Evolutionary conservation across 176 grass and related monocot species (phyloP).

Genomic region (Aegilops bicornis): DNA sequence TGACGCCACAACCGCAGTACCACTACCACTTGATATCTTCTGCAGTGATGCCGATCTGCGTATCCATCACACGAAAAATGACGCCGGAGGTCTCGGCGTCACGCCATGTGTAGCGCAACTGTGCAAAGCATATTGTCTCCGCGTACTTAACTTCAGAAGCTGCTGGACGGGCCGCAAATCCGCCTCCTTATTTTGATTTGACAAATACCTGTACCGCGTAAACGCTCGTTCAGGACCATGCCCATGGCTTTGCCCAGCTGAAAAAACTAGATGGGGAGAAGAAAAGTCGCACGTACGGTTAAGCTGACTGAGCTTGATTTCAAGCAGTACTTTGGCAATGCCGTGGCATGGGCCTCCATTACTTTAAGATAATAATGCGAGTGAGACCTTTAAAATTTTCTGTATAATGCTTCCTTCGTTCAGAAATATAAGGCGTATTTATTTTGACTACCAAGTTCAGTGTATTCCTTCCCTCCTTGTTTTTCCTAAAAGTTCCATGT

Average conservation of each 20-base stretch:
- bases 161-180: background rate
- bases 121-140: background rate
- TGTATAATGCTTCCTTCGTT: background rate
- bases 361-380: background rate
- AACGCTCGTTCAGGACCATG: constrained; percentile 23
- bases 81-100: background rate
- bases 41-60: constrained; percentile 16
- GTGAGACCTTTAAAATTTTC: background rate
- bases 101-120: background rate
- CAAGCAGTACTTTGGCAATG: background rate
- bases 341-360: background rate
- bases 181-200: constrained; percentile 19
- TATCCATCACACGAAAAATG: background rate
- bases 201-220: constrained; percentile 28
- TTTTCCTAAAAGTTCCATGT: too few species aligned
- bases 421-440: background rate
- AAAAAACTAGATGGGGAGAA: background rate
- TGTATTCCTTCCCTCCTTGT: too few species aligned
- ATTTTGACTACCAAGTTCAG: background rate
- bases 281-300: background rate
- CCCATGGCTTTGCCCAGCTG: background rate
- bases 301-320: background rate
- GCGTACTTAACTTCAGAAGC: background rate
- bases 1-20: constrained; percentile 21
- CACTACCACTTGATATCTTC: background rate